Conservation (phyloP, 2,329 filamentous ascomycete species). For the Aspergillus tamarii region DNA sequence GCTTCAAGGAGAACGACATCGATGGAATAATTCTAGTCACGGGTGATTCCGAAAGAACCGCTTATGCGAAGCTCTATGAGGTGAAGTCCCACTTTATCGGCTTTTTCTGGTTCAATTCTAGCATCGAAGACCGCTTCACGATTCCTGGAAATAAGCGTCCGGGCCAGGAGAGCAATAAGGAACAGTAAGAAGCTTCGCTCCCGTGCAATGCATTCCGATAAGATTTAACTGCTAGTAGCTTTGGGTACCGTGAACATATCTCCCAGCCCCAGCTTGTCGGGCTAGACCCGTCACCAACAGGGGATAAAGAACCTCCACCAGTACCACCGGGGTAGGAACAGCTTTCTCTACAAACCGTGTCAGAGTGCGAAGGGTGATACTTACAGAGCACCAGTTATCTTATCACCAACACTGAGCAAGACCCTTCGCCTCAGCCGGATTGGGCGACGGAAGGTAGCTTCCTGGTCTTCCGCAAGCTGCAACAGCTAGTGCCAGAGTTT, state of each 20-base stretch:
- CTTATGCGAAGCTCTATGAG: background rate
- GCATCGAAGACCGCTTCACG: constrained; percentile 3
- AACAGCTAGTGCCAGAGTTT: constrained; percentile 52
- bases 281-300: constrained; percentile 27
- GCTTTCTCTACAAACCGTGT: background rate
- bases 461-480: constrained; percentile 49
- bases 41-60: background rate
- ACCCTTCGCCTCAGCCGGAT: constrained; percentile 30
- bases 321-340: constrained; percentile 33
- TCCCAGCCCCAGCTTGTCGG: constrained; percentile 45
- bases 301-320: constrained; percentile 9
- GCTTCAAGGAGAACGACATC: background rate
- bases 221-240: constrained; percentile 28
- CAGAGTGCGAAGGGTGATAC: constrained; percentile 11
- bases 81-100: background rate
- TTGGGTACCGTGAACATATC: constrained; percentile 49
- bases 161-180: background rate
- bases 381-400: constrained; percentile 31
- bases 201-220: background rate
- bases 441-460: constrained; percentile 53
- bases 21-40: constrained; percentile 8
- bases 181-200: background rate
- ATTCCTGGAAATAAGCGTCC: constrained; percentile 5
- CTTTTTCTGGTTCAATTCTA: background rate
- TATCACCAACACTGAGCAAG: constrained; percentile 42